Evolutionary conservation across 2,329 filamentous ascomycete species (phyloP).

Genomic region (Colletotrichum viniferum): DNA sequence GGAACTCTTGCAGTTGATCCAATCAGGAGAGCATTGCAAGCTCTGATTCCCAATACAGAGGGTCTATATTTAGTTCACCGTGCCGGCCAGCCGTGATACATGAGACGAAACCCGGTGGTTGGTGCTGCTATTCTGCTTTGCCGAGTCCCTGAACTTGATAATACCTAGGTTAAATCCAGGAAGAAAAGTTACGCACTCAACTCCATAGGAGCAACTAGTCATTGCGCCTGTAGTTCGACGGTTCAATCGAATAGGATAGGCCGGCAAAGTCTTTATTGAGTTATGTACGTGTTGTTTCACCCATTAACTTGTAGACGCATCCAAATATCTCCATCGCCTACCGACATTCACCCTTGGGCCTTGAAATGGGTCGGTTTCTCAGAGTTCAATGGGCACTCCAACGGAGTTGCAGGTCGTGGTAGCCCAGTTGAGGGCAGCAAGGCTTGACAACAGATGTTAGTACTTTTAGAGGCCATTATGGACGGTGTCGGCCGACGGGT

Average conservation of each 20-base stretch:
- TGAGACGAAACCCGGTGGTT: not conserved
- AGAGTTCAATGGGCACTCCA: conserved; percentile 1
- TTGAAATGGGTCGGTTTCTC: not conserved
- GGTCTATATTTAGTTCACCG: not conserved
- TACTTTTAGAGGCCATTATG: not conserved
- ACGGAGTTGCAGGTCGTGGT: conserved; percentile 1
- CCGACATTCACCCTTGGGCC: not conserved
- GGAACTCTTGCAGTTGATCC: not conserved
- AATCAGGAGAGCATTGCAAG: not conserved
- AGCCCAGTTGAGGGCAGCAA: conserved; percentile 1
- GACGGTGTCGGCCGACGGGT: not conserved
- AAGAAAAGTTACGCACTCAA: not conserved
- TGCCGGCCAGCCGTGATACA: not conserved
- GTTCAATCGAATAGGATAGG: not conserved
- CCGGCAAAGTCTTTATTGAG: not conserved
- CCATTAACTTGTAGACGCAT: not conserved
- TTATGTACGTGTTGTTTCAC: not conserved
- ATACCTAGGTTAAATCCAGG: not conserved
- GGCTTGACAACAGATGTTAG: not conserved
- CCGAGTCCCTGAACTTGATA: not conserved
- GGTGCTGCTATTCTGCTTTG: not conserved
- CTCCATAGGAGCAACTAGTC: not conserved
- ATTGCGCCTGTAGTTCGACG: not conserved
- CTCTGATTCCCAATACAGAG: not conserved
- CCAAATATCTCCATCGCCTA: not conserved